These are phyloP conservation scores for Myrmaecium sp. DNA, from an alignment of 2,329 filamentous ascomycete species.

Conservation along the genomic window DNA sequence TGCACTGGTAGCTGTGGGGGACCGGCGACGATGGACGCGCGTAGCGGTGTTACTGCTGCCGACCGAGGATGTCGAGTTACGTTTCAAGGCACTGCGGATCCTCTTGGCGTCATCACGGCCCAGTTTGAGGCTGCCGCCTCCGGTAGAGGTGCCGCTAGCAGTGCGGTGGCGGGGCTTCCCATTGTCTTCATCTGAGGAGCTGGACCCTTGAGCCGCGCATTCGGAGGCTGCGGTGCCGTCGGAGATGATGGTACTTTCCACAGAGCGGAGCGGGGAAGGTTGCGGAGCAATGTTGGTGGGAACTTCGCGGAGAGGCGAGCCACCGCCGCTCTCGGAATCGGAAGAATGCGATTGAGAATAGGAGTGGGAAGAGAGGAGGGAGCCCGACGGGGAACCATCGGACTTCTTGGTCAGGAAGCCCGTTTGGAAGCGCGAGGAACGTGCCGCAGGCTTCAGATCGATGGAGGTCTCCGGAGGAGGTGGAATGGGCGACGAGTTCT, in stretches of 20 bases:
- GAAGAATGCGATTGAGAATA: no score
- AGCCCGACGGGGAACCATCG: slow-evolving; percentile 45
- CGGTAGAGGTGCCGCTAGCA: no score
- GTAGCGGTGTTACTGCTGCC: slow-evolving; percentile 21
- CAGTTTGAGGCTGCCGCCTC: no score
- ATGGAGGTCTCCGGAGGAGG: slow-evolving; percentile 41
- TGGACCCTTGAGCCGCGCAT: no score
- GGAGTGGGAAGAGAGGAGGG: slow-evolving; percentile 38
- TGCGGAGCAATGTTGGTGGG: slow-evolving; percentile 24
- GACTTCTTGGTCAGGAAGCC: slow-evolving; percentile 61
- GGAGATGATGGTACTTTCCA: slow-evolving; percentile 21
- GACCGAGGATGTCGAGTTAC: slow-evolving; percentile 28
- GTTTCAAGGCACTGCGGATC: slow-evolving; percentile 39
- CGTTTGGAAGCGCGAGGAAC: slow-evolving; percentile 63
- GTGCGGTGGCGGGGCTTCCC: no score
- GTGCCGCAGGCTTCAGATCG: slow-evolving; percentile 33
- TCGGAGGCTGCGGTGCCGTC: no score
- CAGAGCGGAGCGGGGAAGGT: slow-evolving; percentile 35
- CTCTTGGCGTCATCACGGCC: slow-evolving; percentile 33
- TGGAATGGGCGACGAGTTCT: slow-evolving; percentile 39
- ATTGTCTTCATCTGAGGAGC: no score
- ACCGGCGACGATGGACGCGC: slow-evolving; percentile 35
- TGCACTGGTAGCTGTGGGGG: slow-evolving; percentile 30
- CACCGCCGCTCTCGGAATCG: slow-evolving; percentile 30
- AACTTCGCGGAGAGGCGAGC: slow-evolving; percentile 28